These are phyloP conservation scores for Ramichloridium luteum DNA, from an alignment of 2,329 filamentous ascomycete species.

Conservation along the genomic window DNA sequence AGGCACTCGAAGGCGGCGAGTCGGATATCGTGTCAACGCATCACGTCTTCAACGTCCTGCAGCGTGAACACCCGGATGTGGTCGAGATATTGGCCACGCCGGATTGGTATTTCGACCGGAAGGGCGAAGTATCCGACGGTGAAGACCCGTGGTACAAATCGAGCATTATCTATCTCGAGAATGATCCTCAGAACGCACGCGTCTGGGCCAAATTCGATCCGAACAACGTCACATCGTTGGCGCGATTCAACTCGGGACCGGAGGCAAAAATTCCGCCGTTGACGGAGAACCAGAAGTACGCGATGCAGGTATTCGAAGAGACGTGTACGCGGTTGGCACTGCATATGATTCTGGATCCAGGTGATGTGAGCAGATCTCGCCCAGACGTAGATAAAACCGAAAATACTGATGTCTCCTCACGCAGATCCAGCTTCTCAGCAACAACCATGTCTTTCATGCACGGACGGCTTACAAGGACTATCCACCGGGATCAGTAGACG, in stretches of 20 bases:
- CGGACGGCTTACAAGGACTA: slow-evolving; percentile 67
- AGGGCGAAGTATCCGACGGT: slow-evolving; percentile 68
- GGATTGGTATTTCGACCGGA: slow-evolving; percentile 86
- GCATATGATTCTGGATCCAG: slow-evolving; percentile 77
- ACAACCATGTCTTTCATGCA: slow-evolving; percentile 68
- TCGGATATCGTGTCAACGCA: slow-evolving; percentile 70
- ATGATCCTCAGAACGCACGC: slow-evolving; percentile 37
- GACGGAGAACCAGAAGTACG: slow-evolving; percentile 55
- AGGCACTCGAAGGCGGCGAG: slow-evolving; percentile 69
- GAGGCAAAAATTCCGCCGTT: slow-evolving; percentile 53
- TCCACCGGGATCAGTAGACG: slow-evolving; percentile 33
- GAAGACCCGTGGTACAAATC: slow-evolving; percentile 40
- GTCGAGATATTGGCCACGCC: slow-evolving; percentile 62
- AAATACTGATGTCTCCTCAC: too few species aligned
- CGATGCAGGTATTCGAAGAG: slow-evolving; percentile 57
- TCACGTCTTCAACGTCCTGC: slow-evolving; percentile 68
- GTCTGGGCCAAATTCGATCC: slow-evolving; percentile 84
- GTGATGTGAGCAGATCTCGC: too few species aligned
- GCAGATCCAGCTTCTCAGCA: slow-evolving; percentile 78
- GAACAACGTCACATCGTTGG: slow-evolving; percentile 69
- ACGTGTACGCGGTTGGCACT: slow-evolving; percentile 61
- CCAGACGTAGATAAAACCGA: too few species aligned
- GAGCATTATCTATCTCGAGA: slow-evolving; percentile 63
- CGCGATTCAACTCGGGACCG: slow-evolving; percentile 51
- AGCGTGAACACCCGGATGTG: slow-evolving; percentile 63